Base-by-base conservation (phyloP, 164 flowering plant genomes). In the Berberis vulgaris region DNA sequence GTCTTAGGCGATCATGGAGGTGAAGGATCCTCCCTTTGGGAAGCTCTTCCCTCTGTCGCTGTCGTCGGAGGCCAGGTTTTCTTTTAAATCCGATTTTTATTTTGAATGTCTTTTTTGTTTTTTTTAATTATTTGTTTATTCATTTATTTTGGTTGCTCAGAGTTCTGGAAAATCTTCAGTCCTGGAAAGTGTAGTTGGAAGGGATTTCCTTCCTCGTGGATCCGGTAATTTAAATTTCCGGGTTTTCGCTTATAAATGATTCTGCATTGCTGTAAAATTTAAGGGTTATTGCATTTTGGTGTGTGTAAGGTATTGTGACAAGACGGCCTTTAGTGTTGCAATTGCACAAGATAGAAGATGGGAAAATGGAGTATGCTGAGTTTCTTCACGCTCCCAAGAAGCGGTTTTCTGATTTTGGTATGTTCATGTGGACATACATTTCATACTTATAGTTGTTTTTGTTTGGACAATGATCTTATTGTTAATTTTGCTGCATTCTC, bases 141-240 rank as follows among this genome's bases (percentile, higher is more conserved):
- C 45, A 65, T 44, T 49, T 54, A 58, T 42, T 64, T 43, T 8
- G 44, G 47, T 57, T 58, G 49, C 2, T 39, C 59, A 95, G 97
- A 95, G 99, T 80, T 95, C 99, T 5, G 97, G 99, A 12, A 95
- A 95, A 79, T 95, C 97, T 13, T 95, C 99, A 2, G 99, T 95
- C 9, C 68, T 95, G 79, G 97, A 95, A 74, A 95, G 97, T 77
- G 80, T 91, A 11, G 99, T 95, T 0, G 99, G 97, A 60, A 83
- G 99, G 57, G 99, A 95, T 81, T 95, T 95, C 72, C 76, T 95
- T 58, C 99, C 99, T 72, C 97, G 97, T 71, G 99, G 99, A 83
- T 95, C 99, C 46, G 97, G 97, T 95, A 89, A 52, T 65, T 43
- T 65, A 5, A 7, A 59, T 65, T 73, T 50, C 10, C 1, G 5